Conservation (phyloP, 2,329 filamentous ascomycete species). For the Trichoderma atrobrunneum region DNA sequence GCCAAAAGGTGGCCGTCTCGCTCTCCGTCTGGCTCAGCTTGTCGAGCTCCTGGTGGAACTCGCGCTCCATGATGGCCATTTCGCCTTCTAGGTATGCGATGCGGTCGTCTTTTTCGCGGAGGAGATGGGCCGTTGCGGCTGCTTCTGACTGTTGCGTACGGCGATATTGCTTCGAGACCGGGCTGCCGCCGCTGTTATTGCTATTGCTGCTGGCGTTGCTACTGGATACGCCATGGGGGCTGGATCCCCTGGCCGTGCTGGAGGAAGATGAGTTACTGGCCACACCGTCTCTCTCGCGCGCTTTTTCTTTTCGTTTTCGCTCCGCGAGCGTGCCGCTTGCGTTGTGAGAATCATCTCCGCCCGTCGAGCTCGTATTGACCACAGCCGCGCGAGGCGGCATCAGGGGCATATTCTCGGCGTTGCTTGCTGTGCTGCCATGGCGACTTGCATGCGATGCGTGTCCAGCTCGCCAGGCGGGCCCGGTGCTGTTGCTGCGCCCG, state of each 20-base stretch:
- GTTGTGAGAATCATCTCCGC: slow-evolving; percentile 28
- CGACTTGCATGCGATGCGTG: slow-evolving; percentile 22
- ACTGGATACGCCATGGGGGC: slow-evolving; percentile 25
- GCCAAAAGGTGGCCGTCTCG: slow-evolving; percentile 57
- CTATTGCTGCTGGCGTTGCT: slow-evolving; percentile 26
- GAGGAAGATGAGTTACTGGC: slow-evolving; percentile 3
- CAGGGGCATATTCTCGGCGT: slow-evolving; percentile 29
- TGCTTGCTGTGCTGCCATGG: slow-evolving; percentile 15
- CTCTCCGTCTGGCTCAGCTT: slow-evolving; percentile 52
- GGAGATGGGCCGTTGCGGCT: slow-evolving; percentile 27
- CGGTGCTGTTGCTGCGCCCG: slow-evolving; percentile 24
- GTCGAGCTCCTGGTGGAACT: slow-evolving; percentile 54
- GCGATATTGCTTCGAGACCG: slow-evolving; percentile 14
- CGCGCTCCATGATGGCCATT: slow-evolving; percentile 49
- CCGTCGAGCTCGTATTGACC: slow-evolving; percentile 25
- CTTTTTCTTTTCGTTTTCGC: slow-evolving; percentile 33
- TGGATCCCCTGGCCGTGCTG: slow-evolving; percentile 12
- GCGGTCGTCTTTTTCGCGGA: slow-evolving; percentile 49
- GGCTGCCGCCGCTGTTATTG: slow-evolving; percentile 19
- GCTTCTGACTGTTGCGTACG: background rate
- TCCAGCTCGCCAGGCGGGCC: slow-evolving; percentile 26
- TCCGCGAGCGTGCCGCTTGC: slow-evolving; percentile 33
- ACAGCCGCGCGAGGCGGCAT: slow-evolving; percentile 33
- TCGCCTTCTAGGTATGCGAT: slow-evolving; percentile 54
- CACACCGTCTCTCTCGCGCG: slow-evolving; percentile 28